Conservation (phyloP, 495 filamentous ascomycete species). For the Pyronema domesticum region DNA sequence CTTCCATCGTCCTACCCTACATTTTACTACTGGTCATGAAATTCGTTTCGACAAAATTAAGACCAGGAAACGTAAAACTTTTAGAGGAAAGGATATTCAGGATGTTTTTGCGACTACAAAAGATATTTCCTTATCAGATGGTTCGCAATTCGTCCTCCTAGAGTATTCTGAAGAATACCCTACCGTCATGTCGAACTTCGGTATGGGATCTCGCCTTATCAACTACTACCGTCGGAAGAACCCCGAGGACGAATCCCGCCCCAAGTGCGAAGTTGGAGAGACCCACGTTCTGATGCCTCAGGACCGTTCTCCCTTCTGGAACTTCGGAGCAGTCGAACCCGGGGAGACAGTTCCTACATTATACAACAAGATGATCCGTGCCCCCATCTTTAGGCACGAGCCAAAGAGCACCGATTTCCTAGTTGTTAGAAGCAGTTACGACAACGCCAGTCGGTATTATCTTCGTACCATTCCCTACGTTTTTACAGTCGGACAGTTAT, state of each 20-base stretch:
- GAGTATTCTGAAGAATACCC: slow-evolving; percentile 95
- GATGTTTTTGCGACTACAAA: slow-evolving; percentile 55
- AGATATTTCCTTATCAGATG: slow-evolving; percentile 70
- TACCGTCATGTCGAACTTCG: slow-evolving; percentile 79
- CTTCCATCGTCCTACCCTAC: slow-evolving; percentile 66
- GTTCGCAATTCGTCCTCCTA: slow-evolving; percentile 65
- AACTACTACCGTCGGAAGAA: slow-evolving; percentile 90
- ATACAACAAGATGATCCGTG: slow-evolving; percentile 87
- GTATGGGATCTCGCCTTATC: slow-evolving; percentile 87
- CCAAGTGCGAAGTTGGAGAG: slow-evolving; percentile 67
- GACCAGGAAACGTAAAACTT: slow-evolving; percentile 63
- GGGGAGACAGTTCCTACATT: slow-evolving; percentile 77
- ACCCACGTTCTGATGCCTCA: slow-evolving; percentile 70
- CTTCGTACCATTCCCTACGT: slow-evolving; percentile 77
- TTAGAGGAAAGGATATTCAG: slow-evolving; percentile 55
- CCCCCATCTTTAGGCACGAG: slow-evolving; percentile 78
- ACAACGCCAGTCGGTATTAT: slow-evolving; percentile 51
- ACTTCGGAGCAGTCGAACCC: slow-evolving; percentile 81
- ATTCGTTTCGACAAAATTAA: slow-evolving; percentile 42
- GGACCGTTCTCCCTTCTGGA: slow-evolving; percentile 85
- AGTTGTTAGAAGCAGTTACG: slow-evolving; percentile 61
- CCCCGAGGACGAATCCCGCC: slow-evolving; percentile 54
- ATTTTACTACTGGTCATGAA: slow-evolving; percentile 38
- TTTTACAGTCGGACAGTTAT: slow-evolving; percentile 74
- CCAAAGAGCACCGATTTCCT: slow-evolving; percentile 69